phyloP scores from a whole-genome alignment of 2,329 filamentous ascomycete species.

The Alternaria gansuensis region DNA sequence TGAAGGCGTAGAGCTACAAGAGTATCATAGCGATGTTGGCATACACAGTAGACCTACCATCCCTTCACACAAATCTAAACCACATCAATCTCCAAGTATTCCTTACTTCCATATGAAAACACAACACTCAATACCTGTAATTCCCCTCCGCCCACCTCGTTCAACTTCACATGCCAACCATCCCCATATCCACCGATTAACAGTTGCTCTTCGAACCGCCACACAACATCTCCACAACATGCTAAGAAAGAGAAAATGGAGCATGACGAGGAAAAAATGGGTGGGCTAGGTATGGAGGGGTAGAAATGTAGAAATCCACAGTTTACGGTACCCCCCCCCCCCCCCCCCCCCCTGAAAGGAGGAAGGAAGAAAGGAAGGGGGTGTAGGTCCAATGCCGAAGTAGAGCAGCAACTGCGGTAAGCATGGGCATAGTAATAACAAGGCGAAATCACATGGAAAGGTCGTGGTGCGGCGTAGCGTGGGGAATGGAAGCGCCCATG shows the following conservation, averaged over 20 bases:
- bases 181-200: background rate
- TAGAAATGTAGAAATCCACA: too few species aligned
- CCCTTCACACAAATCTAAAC: background rate
- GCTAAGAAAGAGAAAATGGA: background rate
- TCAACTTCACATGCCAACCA: background rate
- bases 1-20: too few species aligned
- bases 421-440: background rate
- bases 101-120: background rate
- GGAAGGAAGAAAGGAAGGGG: too few species aligned
- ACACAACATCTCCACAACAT: background rate
- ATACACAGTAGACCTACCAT: background rate
- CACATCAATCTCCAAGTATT: background rate
- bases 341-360: too few species aligned
- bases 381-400: background rate
- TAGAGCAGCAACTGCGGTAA: background rate
- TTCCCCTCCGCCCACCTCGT: background rate
- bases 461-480: background rate
- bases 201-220: background rate
- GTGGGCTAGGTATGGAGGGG: background rate
- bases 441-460: background rate
- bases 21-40: background rate
- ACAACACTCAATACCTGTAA: background rate
- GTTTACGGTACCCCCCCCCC: background rate
- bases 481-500: background rate
- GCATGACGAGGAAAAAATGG: background rate